Conservation (phyloP, 306 rosid genomes). For the barrel medic (Medicago truncatula) region MtrunA17r5.0-ANR NC_053046.1:37156501-37157000, state of each 20-base stretch:
- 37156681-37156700: neutral
- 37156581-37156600: conserved; percentile 21
- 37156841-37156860: conserved; percentile 38
- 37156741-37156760: neutral
- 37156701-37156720: neutral
- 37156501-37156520: neutral
- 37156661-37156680: neutral
- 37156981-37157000: conserved; percentile 92
- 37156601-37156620: conserved; percentile 19
- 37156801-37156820: neutral
- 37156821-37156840: too few species aligned
- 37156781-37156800: neutral
- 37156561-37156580: conserved; percentile 26
- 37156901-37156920: conserved; percentile 75
- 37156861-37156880: conserved; percentile 70
- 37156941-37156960: conserved; percentile 90
- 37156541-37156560: conserved; percentile 17
- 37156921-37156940: conserved; percentile 88
- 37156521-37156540: neutral
- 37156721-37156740: neutral
- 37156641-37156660: neutral
- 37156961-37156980: conserved; percentile 85
- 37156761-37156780: neutral
- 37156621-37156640: conserved; percentile 7
- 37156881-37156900: conserved; percentile 95